phyloP scores from a whole-genome alignment of 2,329 filamentous ascomycete species.

The Trichophyton benhamiae region DNA sequence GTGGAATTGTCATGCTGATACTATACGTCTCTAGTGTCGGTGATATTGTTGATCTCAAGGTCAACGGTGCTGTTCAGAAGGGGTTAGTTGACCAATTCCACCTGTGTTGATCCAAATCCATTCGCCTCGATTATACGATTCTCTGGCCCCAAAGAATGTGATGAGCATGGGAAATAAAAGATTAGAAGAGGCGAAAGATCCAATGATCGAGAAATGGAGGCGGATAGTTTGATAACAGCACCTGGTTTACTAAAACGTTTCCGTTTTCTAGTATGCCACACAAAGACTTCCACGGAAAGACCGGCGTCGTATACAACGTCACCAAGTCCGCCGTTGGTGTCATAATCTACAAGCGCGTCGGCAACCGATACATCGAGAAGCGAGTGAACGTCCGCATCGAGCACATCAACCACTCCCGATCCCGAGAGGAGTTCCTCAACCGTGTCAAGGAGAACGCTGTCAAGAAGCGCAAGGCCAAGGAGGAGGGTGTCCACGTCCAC shows the following conservation, averaged over 20 bases:
- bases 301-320: conserved; percentile 96
- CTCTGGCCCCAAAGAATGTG: background rate
- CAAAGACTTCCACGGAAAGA: conserved; percentile 99
- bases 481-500: conserved; percentile 71
- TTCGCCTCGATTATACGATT: background rate
- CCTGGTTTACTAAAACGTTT: conserved; percentile 1
- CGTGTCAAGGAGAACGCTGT: conserved; percentile 93
- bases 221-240: background rate
- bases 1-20: background rate
- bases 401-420: conserved; percentile 90
- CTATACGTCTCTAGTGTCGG: conserved; percentile 54
- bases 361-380: conserved; percentile 99
- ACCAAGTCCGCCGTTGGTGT: conserved; percentile 95
- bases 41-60: conserved; percentile 97
- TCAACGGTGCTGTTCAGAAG: conserved; percentile 97
- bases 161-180: background rate
- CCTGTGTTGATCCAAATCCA: background rate
- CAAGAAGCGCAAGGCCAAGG: conserved; percentile 87
- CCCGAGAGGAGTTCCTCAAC: conserved; percentile 89
- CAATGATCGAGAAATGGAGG: background rate
- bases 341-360: conserved; percentile 99
- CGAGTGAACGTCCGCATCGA: conserved; percentile 98
- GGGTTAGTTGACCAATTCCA: conserved; percentile 50
- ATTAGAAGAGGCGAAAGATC: background rate
- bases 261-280: conserved; percentile 64